Base-by-base conservation (phyloP, 768 basidiomycete species). In the Macrolepiota albuminosa region DNA sequence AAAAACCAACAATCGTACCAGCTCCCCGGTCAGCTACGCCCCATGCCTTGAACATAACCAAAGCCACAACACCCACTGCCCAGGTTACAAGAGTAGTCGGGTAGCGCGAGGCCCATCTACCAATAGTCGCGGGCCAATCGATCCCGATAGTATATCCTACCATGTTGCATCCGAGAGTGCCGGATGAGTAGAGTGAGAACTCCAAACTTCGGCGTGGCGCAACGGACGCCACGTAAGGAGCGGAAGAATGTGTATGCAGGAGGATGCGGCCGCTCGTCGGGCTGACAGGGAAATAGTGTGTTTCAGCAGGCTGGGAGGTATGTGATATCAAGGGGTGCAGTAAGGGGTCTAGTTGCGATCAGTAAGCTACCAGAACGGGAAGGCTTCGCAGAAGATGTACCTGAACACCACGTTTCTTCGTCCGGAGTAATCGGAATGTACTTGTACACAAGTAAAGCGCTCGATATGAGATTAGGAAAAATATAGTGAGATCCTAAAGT, bases 71-170 rank as follows among this genome's bases (percentile, higher is more conserved):
- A 4, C 89, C 93, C 2, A 88, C 74, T 2, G 85, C 78, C 89
- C 95, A 97, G 31, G 82, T 81, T 3, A 87, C 75, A 0, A 91
- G 66, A 2, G 86, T 85, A 36, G 84, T 87, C 50, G 88, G 81
- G 73, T 93, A 98, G 26, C 96, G 79, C 18, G 85, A 75, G 1
- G 86, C 84, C 70, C 84, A 80, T 40, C 89, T 79, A 2, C 91
- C 91, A 6, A 92, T 59, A 1, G 88, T 91, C 10, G 82, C 77
- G 70, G 78, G 76, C 84, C 86, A 85, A 68, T 95, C 91, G 7
- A 96, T 68, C 14, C 73, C 72, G n/a, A 96, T 68, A 2, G 69
- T 64, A 4, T 95, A 63, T 5, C 68, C 57, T 62, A 65, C 18
- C 73, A 76, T 62, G 43, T 68, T 71, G 69, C 92, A 95, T 14